phyloP scores from a whole-genome alignment of 2,329 filamentous ascomycete species.

The Alternaria tenuissima region DNA sequence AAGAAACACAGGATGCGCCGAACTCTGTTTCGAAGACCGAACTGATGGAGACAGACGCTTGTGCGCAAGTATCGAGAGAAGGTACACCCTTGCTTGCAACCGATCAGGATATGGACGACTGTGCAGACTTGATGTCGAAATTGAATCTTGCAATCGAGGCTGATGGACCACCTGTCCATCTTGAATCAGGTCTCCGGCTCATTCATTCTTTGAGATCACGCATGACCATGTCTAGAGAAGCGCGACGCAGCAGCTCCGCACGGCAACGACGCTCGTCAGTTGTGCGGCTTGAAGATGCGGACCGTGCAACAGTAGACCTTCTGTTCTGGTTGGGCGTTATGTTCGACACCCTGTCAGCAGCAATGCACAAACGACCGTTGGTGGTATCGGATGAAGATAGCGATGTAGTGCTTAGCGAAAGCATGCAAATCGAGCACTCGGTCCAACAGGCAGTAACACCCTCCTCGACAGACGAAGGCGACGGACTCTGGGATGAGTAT shows the following conservation, averaged over 20 bases:
- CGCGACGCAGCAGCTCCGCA: conserved; percentile 17
- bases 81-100: conserved; percentile 1
- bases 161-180: conserved; percentile 49
- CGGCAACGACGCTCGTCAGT: conserved; percentile 24
- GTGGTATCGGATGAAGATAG: conserved; percentile 59
- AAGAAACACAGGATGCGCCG: not conserved
- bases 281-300: conserved; percentile 41
- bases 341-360: conserved; percentile 66
- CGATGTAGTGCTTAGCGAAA: conserved; percentile 42
- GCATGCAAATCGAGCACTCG: conserved; percentile 13
- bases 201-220: conserved; percentile 49
- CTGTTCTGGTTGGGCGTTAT: conserved; percentile 67
- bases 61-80: not conserved
- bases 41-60: not conserved
- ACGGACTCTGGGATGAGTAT: conserved; percentile 52
- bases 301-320: conserved; percentile 60
- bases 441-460: not conserved
- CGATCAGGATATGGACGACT: conserved; percentile 33
- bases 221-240: conserved; percentile 34
- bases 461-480: conserved; percentile 11
- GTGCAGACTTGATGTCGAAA: conserved; percentile 42
- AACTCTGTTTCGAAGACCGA: not conserved
- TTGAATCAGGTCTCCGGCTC: conserved; percentile 53
- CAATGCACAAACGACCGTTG: conserved; percentile 59
- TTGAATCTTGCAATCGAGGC: conserved; percentile 45